These are phyloP conservation scores for Prunella vulgaris DNA, from an alignment of 257 asterid genomes.

Conservation along the genomic window DNA sequence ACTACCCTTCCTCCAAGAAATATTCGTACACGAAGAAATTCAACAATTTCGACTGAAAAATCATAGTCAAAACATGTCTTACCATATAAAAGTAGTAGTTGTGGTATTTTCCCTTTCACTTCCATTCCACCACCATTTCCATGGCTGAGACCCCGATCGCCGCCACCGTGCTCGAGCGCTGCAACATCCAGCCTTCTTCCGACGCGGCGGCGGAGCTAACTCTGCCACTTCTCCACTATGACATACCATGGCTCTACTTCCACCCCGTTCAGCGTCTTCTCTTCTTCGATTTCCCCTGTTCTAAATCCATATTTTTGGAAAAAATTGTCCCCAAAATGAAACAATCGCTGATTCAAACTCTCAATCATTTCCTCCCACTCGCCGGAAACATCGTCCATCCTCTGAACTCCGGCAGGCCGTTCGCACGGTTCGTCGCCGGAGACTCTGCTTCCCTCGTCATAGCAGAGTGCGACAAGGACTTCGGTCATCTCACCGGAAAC, in stretches of 20 bases:
- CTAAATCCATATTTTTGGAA: conserved; percentile 25
- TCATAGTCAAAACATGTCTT: neutral
- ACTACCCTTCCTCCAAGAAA: neutral
- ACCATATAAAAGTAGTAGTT: neutral
- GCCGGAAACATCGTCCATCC: conserved; percentile 38
- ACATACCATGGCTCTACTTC: conserved; percentile 36
- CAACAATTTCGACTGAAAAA: neutral
- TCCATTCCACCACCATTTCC: neutral
- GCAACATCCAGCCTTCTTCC: conserved; percentile 36
- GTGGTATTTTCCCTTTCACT: neutral
- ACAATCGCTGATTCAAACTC: conserved; percentile 25
- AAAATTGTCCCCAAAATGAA: conserved; percentile 29
- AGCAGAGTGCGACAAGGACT: conserved; percentile 36
- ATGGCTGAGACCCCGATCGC: conserved; percentile 31
- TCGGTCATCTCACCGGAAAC: conserved; percentile 30
- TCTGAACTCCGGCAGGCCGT: conserved; percentile 29
- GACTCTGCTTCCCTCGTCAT: conserved; percentile 34
- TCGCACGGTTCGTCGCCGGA: conserved; percentile 30
- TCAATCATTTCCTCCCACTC: conserved; percentile 40
- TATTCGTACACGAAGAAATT: neutral
- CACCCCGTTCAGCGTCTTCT: conserved; percentile 41
- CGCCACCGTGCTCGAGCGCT: conserved; percentile 37
- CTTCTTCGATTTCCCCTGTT: conserved; percentile 38
- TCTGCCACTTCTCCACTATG: conserved; percentile 47
- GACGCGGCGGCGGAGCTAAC: conserved; percentile 30